These are phyloP conservation scores for Mortierella alpina DNA, from an alignment of 192 early-diverging fungal species.

Conservation along the genomic window DNA sequence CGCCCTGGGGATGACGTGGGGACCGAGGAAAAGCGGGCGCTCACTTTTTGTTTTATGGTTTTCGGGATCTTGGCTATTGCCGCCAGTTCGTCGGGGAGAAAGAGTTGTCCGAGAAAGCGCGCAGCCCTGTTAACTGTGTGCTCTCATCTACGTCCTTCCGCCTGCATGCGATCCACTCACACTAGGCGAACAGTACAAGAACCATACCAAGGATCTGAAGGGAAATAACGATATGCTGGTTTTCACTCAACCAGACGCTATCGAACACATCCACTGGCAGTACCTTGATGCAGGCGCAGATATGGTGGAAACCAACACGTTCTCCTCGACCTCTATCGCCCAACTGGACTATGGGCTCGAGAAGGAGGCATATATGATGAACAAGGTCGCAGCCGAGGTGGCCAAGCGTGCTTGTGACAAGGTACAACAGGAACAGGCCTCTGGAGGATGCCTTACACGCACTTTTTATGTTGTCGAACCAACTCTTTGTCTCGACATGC, in stretches of 20 bases:
- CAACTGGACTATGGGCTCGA: constrained; percentile 93
- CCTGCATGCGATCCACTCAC: background rate
- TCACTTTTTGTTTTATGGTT: background rate
- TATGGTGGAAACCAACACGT: constrained; percentile 98
- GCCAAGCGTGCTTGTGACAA: constrained; percentile 88
- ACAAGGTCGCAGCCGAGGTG: constrained; percentile 88
- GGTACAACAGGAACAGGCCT: constrained; percentile 23
- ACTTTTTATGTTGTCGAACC: too few relatives aligned
- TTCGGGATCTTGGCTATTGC: too few relatives aligned
- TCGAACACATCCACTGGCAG: constrained; percentile 89
- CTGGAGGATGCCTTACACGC: too few relatives aligned
- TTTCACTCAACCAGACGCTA: constrained; percentile 88
- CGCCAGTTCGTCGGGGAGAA: too few relatives aligned
- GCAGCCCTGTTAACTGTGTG: background rate
- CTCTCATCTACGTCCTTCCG: background rate
- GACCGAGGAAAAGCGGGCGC: background rate
- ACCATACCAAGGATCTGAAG: constrained; percentile 86
- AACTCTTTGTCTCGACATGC: too few relatives aligned
- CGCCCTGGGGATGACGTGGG: too few relatives aligned
- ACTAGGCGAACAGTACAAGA: constrained; percentile 81
- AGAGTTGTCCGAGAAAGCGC: too few relatives aligned
- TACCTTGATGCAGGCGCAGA: constrained; percentile 94
- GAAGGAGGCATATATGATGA: constrained; percentile 89
- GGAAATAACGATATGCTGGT: constrained; percentile 98
- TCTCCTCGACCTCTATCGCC: constrained; percentile 90